Evolutionary conservation across 2,329 filamentous ascomycete species (phyloP), one percentile per base, ranked within the genome.

Genomic region (Sclerotinia glacialis): DNA sequence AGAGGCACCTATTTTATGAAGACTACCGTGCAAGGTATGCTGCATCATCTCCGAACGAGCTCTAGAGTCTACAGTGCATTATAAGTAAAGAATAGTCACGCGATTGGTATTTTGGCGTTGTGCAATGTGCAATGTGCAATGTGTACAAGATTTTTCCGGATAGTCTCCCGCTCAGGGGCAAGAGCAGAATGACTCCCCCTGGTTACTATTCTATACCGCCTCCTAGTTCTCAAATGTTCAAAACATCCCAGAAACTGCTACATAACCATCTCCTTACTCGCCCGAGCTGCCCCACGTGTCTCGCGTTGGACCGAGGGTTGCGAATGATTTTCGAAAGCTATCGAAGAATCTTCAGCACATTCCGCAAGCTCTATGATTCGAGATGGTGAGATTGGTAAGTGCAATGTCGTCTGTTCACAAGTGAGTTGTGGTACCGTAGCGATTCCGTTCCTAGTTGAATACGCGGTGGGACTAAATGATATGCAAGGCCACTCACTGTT

Each of bases 131-230:
- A n/a, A n/a, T 34, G 40, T 37, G 26, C n/a, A n/a, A 44, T 26
- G 60, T 40, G 40, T 26, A n/a, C 31, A 65, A 56, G 68, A 61
- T 62, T 61, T 40, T 54, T 62, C 60, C 67, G 60, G 64, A 49
- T 58, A n/a, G 50, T 67, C 60, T 68, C 54, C 68, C 68, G 66
- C 54, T 66, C 54, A 65, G 63, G 63, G 56, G 46, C 50, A 55
- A 44, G 26, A 59, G 54, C 65, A 67, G 28, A 67, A 26, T 58
- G 37, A 52, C 49, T 16, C n/a, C 56, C 56, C 58, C 58, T 60
- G 44, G 56, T 31, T 42, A 50, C 9, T 26, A 6, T 46, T 58
- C 44, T 42, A 59, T 54, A 59, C 63, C 63, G 53, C 59, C 63
- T 54, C 52, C 28, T 54, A 37, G 52, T 34, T 53, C 42, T 44